Conservation (phyloP, 495 filamentous ascomycete species). For the Thermochaetoides thermophila region DNA sequence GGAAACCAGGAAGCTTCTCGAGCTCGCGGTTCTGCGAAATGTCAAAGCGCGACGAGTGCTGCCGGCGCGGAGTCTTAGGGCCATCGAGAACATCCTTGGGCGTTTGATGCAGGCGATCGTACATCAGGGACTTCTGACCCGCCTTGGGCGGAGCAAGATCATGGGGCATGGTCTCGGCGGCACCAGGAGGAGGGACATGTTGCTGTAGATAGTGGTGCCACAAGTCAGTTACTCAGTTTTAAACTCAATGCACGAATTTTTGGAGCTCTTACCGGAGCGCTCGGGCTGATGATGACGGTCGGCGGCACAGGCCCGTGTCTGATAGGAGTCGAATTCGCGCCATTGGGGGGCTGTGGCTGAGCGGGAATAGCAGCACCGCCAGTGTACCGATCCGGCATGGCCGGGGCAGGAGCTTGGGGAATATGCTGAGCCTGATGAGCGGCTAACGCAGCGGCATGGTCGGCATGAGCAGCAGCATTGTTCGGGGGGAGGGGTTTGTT, state of each 20-base stretch:
- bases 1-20: slow-evolving; percentile 96
- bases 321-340: slow-evolving; percentile 46
- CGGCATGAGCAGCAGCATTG: slow-evolving; percentile 42
- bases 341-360: slow-evolving; percentile 35
- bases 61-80: slow-evolving; percentile 83
- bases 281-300: slow-evolving; percentile 91
- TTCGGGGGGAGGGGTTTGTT: slow-evolving; percentile 63
- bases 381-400: slow-evolving; percentile 31
- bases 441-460: too few relatives aligned
- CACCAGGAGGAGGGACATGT: slow-evolving; percentile 88
- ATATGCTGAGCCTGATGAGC: too few relatives aligned
- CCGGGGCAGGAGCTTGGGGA: too few relatives aligned
- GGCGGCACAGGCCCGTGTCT: slow-evolving; percentile 62
- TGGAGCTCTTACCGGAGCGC: slow-evolving; percentile 61
- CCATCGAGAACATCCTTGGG: slow-evolving; percentile 95
- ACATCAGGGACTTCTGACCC: slow-evolving; percentile 73
- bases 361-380: slow-evolving; percentile 16
- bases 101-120: slow-evolving; percentile 80
- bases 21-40: slow-evolving; percentile 93
- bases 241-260: slow-evolving; percentile 1
- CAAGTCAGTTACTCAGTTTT: slow-evolving; percentile 9
- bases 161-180: slow-evolving; percentile 94
- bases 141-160: slow-evolving; percentile 88
- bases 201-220: slow-evolving; percentile 30
- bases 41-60: slow-evolving; percentile 94